Conservation (phyloP, 2,329 filamentous ascomycete genomes). For the Juglanconis oblonga region DNA sequence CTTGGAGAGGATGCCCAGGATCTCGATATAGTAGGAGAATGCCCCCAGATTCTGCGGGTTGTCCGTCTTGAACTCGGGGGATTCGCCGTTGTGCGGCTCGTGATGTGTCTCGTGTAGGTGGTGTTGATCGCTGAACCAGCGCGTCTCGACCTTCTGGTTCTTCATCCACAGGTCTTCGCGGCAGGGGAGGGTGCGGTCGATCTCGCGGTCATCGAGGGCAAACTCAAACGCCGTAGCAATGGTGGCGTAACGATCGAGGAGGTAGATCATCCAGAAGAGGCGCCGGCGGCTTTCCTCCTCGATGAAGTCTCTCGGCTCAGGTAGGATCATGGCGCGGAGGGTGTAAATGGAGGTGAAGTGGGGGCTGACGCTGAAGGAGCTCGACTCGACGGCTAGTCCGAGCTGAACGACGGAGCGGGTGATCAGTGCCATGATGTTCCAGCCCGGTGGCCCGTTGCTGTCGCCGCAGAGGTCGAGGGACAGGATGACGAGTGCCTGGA, state of each 20-base stretch:
- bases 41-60: constrained; percentile 79
- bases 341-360: constrained; percentile 86
- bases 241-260: constrained; percentile 86
- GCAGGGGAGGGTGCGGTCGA: constrained; percentile 82
- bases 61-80: constrained; percentile 61
- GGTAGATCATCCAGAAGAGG: constrained; percentile 92
- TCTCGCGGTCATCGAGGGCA: constrained; percentile 82
- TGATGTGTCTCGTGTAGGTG: constrained; percentile 11
- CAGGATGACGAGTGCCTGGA: constrained; percentile 84
- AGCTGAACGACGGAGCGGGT: constrained; percentile 86
- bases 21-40: constrained; percentile 88
- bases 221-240: constrained; percentile 92
- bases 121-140: constrained; percentile 62
- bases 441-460: constrained; percentile 86
- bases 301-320: constrained; percentile 80
- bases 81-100: constrained; percentile 16
- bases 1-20: constrained; percentile 80
- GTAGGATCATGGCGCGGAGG: constrained; percentile 77
- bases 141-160: constrained; percentile 79
- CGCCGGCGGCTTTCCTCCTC: constrained; percentile 84
- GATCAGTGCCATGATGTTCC: constrained; percentile 88
- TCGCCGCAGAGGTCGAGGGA: constrained; percentile 81
- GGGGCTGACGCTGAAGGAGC: constrained; percentile 74
- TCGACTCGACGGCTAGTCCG: constrained; percentile 78
- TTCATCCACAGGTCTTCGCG: constrained; percentile 82